These are phyloP conservation scores for Kluyveromyces starmeri DNA, from an alignment of 805 yeast species.

Conservation along the genomic window DNA sequence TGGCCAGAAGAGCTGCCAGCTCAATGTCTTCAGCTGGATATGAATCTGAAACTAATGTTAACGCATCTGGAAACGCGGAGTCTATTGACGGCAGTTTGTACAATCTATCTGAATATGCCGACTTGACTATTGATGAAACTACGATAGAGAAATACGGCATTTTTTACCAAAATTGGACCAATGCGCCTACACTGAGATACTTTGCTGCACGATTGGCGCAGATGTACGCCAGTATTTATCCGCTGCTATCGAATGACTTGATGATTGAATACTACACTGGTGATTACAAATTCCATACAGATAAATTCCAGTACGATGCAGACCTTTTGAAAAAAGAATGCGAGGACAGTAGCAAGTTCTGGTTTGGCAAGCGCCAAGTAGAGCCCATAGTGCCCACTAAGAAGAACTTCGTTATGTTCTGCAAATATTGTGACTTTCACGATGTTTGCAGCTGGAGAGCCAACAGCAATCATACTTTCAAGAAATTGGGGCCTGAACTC, in stretches of 20 bases:
- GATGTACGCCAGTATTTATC: constrained; percentile 20
- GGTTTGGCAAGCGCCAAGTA: constrained; percentile 53
- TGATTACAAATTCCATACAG: constrained; percentile 34
- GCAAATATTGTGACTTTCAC: constrained; percentile 48
- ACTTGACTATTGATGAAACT: constrained; percentile 12
- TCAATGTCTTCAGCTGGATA: not conserved
- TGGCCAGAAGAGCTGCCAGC: not conserved
- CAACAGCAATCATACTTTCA: constrained; percentile 13
- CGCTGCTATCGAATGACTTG: constrained; percentile 31
- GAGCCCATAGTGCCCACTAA: constrained; percentile 31
- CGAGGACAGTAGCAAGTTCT: constrained; percentile 35
- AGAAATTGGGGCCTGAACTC: constrained; percentile 11
- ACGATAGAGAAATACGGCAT: constrained; percentile 20
- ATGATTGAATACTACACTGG: constrained; percentile 47
- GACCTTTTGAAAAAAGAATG: constrained; percentile 26
- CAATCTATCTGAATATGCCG: constrained; percentile 14
- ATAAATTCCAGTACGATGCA: constrained; percentile 32
- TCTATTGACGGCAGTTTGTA: constrained; percentile 4
- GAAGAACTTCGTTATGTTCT: constrained; percentile 32
- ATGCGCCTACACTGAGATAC: constrained; percentile 46
- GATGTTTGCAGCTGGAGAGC: constrained; percentile 35
- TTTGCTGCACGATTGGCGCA: constrained; percentile 50
- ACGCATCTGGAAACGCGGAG: not conserved
- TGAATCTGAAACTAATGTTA: no score
- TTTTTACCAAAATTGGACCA: constrained; percentile 38